Evolutionary conservation across 1,139 yeast genomes (phyloP).

Genomic region (Yamadazyma atmosphaerica): DNA sequence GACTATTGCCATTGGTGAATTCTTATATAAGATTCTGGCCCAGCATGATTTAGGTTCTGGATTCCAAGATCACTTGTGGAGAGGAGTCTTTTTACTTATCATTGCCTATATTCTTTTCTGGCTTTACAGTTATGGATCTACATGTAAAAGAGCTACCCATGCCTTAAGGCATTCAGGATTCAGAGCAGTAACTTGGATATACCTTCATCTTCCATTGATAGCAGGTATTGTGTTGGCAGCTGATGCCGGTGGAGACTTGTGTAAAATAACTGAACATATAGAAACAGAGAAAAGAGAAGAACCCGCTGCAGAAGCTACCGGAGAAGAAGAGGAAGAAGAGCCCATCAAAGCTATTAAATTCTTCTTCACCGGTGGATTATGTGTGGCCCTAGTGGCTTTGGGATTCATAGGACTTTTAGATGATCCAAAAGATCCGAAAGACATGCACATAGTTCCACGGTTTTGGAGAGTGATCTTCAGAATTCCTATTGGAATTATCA

Average conservation of each 20-base stretch:
- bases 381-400: slow-evolving; percentile 37
- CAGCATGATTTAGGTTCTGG: slow-evolving; percentile 49
- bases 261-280: slow-evolving; percentile 19
- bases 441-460: slow-evolving; percentile 29
- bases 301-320: too few species aligned
- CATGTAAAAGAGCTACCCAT: slow-evolving; percentile 50
- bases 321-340: slow-evolving; percentile 23
- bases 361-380: slow-evolving; percentile 51
- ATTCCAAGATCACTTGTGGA: slow-evolving; percentile 41
- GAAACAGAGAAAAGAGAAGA: too few species aligned
- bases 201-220: slow-evolving; percentile 53
- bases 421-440: slow-evolving; percentile 34
- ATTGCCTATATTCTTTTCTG: slow-evolving; percentile 54
- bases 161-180: slow-evolving; percentile 51
- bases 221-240: slow-evolving; percentile 57
- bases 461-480: slow-evolving; percentile 43
- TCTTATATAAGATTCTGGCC: slow-evolving; percentile 58
- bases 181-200: slow-evolving; percentile 51
- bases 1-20: slow-evolving; percentile 68
- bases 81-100: slow-evolving; percentile 52
- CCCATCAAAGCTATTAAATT: slow-evolving; percentile 41
- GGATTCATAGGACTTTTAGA: slow-evolving; percentile 41
- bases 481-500: slow-evolving; percentile 36
- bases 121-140: slow-evolving; percentile 58
- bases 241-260: slow-evolving; percentile 60